A percentile compares a stretch with the other conserved stretches of the same genome.
phyloP scores from a whole-genome alignment of 208 protist species.

The Phytomonas francai region DNA sequence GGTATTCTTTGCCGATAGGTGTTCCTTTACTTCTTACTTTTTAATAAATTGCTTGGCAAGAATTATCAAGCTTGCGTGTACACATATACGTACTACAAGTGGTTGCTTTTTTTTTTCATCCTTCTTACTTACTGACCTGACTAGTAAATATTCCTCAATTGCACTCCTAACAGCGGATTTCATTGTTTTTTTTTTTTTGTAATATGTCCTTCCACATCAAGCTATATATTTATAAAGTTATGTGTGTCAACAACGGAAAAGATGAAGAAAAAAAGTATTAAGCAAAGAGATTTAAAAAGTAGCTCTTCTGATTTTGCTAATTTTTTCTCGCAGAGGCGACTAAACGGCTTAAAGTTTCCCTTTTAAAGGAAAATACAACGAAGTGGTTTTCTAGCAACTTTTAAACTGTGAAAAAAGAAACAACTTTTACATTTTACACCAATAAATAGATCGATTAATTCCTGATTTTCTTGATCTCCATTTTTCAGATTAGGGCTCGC shows the following conservation, averaged over 20 bases:
- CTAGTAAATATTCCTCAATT: not conserved
- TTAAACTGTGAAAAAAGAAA: not conserved
- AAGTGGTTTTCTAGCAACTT: not conserved
- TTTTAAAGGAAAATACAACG: not conserved
- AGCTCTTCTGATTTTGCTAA: not conserved
- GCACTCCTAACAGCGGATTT: not conserved
- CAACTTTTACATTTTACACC: not conserved
- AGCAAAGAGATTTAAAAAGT: not conserved
- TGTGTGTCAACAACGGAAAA: constrained; percentile 1
- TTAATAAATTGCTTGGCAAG: constrained; percentile 7
- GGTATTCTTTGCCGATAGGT: no score
- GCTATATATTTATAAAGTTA: not conserved
- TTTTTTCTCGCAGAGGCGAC: not conserved
- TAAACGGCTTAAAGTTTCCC: not conserved
- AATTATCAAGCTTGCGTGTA: constrained; percentile 4
- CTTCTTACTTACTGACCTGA: not conserved
- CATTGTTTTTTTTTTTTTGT: not conserved
- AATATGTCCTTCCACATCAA: not conserved
- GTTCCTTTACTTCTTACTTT: not conserved
- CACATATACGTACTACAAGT: not conserved
- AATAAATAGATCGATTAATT: not conserved
- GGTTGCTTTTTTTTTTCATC: not conserved
- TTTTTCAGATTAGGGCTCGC: not conserved
- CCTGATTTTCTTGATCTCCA: not conserved
- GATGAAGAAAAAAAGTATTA: not conserved